Evolutionary conservation across 306 rosid species (phyloP), one percentile per base, ranked within the genome.

Genomic region (Castanea sativa): DNA sequence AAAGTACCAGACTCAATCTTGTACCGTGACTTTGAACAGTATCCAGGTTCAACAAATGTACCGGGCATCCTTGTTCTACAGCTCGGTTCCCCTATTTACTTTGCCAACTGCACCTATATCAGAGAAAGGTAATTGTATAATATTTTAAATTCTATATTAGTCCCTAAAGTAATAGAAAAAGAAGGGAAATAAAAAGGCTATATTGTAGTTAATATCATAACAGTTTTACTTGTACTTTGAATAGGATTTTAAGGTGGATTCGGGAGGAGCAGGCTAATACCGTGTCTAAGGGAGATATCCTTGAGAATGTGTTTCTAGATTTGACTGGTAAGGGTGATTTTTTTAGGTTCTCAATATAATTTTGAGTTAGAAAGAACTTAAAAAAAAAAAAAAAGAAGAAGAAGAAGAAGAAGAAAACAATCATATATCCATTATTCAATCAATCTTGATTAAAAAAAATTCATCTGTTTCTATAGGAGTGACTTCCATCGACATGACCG

Each of bases 51-150:
- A 68, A 45, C 55, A 0, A 55, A 52, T 27, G 6, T 38, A 45
- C 81, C 85, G 5, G 97, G 98, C 25, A 13, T 95, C 72, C 57
- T 91, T 11, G 67, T 90, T 74, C 53, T 95, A 21, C 96, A 92
- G 67, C 85, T 92, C 30, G 98, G 99, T 73, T 95, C 99, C 51
- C 99, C 99, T 25, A 33, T 95, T 83, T 95, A 91, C 83, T 95
- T 85, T 84, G 90, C 98, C 67, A 95, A 91, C 78, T 32, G 88
- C 52, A 70, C 81, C 32, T 95, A 95, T 15, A 19, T 95, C 6
- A 89, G 87, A 79, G 98, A 95, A 81, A 95, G 94, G 99, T 94
- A 77, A 59, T 5, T 21, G 4, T 25, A 5, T 75, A 1, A 1
- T 33, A 25, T 57, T 82, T 11, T 14, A 73, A 69, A 60, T 19